A percentile compares a stretch with the other conserved stretches of the same genome.
These are phyloP conservation scores for Cicer yamashitae DNA, from an alignment of 306 rosid species.

Conservation along the genomic window DNA sequence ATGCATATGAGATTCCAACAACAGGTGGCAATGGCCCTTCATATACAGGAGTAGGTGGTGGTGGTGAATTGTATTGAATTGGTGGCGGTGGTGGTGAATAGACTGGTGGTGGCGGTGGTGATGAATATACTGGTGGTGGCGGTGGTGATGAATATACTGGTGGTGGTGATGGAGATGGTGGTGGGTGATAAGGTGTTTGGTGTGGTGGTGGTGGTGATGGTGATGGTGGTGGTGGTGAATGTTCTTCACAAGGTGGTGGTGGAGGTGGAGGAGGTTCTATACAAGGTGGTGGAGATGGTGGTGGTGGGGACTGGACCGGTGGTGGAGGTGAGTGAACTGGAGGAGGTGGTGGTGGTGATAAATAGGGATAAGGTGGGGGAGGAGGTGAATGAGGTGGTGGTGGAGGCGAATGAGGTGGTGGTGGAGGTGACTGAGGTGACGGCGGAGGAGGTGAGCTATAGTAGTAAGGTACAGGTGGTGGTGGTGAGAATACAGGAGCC, in stretches of 20 bases:
- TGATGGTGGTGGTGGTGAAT: constrained; percentile 65
- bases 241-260: constrained; percentile 63
- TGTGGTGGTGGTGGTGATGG: constrained; percentile 59
- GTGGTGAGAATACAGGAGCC: constrained; percentile 53
- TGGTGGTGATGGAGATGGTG: constrained; percentile 67
- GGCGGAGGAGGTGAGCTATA: constrained; percentile 52
- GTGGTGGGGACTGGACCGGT: constrained; percentile 64
- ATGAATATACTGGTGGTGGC: constrained; percentile 53
- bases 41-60: constrained; percentile 72
- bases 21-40: constrained; percentile 96
- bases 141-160: constrained; percentile 40
- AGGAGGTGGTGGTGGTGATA: constrained; percentile 76
- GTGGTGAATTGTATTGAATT: constrained; percentile 40
- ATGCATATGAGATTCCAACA: constrained; percentile 77
- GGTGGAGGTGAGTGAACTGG: constrained; percentile 71
- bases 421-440: constrained; percentile 45
- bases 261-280: constrained; percentile 69
- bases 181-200: not conserved
- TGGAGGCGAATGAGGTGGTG: constrained; percentile 53
- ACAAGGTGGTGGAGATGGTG: constrained; percentile 67
- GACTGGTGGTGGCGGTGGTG: constrained; percentile 56
- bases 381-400: constrained; percentile 53
- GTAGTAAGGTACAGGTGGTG: constrained; percentile 56
- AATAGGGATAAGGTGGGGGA: constrained; percentile 71
- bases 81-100: constrained; percentile 53